Evolutionary conservation across 1,284 basidiomycete genomes (phyloP).

Genomic region (Erythrobasidium hasegawianum): DNA sequence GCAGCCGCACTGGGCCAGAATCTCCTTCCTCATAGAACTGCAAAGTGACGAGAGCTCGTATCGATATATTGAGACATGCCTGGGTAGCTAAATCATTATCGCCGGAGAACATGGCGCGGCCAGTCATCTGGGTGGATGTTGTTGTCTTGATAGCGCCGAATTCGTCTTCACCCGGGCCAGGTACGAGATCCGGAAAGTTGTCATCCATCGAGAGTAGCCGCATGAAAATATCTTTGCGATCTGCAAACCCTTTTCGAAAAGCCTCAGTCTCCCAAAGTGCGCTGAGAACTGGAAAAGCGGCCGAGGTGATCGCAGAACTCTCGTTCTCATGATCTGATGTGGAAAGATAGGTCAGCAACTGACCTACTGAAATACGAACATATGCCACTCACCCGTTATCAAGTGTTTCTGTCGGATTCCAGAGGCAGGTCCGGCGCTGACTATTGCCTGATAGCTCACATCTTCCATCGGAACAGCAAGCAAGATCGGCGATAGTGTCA

Average conservation of each 20-base stretch:
- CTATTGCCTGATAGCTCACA: not conserved
- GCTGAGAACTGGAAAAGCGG: not conserved
- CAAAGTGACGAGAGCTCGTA: constrained; percentile 35
- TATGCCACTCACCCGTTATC: no score
- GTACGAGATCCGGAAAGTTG: not conserved
- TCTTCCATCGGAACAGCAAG: no score
- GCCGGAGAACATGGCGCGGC: constrained; percentile 41
- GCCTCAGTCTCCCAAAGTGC: constrained; percentile 2
- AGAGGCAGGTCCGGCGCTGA: constrained; percentile 4
- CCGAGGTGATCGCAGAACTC: not conserved
- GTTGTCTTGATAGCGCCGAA: constrained; percentile 60
- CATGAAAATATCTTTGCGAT: not conserved
- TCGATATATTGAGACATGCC: constrained; percentile 16
- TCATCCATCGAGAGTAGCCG: not conserved
- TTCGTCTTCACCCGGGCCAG: constrained; percentile 57
- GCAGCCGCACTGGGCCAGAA: constrained; percentile 28
- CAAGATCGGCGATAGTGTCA: constrained; percentile 48
- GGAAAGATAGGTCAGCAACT: no score
- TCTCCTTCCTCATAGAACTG: constrained; percentile 35
- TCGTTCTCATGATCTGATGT: not conserved
- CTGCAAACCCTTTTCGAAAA: constrained; percentile 1
- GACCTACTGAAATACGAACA: no score
- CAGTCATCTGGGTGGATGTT: constrained; percentile 46
- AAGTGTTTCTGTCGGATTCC: not conserved
- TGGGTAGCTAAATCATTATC: constrained; percentile 3